A percentile compares a stretch with the other conserved stretches of the same genome.
These are phyloP conservation scores for Mortierella sp. DNA, from an alignment of 371 early-diverging fungal genomes.

Conservation along the genomic window DNA sequence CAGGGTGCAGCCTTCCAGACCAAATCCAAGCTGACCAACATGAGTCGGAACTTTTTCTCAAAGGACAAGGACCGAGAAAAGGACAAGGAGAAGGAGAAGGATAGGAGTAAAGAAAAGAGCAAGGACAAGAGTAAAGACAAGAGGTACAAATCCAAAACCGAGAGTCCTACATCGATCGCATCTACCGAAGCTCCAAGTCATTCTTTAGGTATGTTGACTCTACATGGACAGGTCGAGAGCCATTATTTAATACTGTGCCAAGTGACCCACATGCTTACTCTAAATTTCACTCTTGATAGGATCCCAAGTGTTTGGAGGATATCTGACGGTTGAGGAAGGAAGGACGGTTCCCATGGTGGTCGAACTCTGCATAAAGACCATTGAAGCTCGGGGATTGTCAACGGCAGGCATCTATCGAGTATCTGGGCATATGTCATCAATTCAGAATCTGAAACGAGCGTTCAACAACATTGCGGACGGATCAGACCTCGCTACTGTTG, in stretches of 20 bases:
- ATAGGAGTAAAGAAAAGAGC: constrained; percentile 22
- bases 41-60: constrained; percentile 52
- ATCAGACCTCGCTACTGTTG: constrained; percentile 24
- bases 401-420: constrained; percentile 86
- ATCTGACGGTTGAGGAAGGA: constrained; percentile 57
- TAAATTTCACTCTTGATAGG: constrained; percentile 34
- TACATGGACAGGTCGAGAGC: too few species aligned
- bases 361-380: constrained; percentile 70
- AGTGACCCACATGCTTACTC: constrained; percentile 44
- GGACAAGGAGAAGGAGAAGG: constrained; percentile 37
- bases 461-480: constrained; percentile 64
- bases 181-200: too few species aligned
- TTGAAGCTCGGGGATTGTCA: constrained; percentile 68
- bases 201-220: too few species aligned
- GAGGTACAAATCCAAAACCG: constrained; percentile 20
- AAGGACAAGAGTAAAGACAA: constrained; percentile 20
- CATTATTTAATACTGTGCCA: not conserved
- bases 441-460: constrained; percentile 69
- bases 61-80: constrained; percentile 46
- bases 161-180: too few species aligned
- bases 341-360: constrained; percentile 72
- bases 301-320: constrained; percentile 72
- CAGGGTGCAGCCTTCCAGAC: constrained; percentile 10
- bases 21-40: constrained; percentile 38
- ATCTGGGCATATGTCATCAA: constrained; percentile 78